Evolutionary conservation across 2,329 filamentous ascomycete species (phyloP), one percentile per base, ranked within the genome.

Genomic region (Lachnellula occidentalis): DNA sequence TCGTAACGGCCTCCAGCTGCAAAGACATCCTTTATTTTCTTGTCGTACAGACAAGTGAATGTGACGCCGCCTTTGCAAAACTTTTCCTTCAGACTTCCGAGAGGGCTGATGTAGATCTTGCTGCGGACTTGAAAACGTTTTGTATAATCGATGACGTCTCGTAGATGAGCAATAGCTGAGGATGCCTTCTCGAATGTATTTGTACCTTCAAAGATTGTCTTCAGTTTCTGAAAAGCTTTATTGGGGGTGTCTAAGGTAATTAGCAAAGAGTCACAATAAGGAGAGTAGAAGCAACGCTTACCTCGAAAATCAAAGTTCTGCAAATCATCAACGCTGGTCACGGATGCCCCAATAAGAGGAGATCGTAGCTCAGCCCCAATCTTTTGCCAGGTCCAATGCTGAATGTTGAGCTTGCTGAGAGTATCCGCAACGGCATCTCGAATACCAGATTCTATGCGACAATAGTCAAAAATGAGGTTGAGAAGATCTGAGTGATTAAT

Each of bases 1-100:
- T 99, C 95, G 68, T 99, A 99, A 48, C 94, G 83, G 2, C 94
- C 94, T 49, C 95, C 94, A 34, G 92, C 94, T 5, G 92, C 94
- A 66, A 97, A 90, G 0, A 97, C 89, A 62, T 94, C 87, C 63
- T 82, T 85, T 58, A 86, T 81, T 68, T 90, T 95, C 58, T 82
- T 85, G 68, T 97, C 92, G 60, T 92, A 90, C 2, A 96, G 74
- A 65, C 91, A 96, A 58, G 95, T 89, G 68, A 99, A 97, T 43
- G 97, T 76, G 27, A 97, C 77, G 7, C 92, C 92, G 1, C 88
- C 87, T 17, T 82, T 77, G 70, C 94, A 99, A 68, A 97, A 96
- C 54, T 86, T 88, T 67, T 96, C 92, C 66, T 95, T 95, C 66
- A 95, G 82, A 69, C 89, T 95, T 67, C 86, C 88, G 6, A 99